phyloP scores from a whole-genome alignment of 495 filamentous ascomycete genomes.

The Aspergillus heteromorphus region DNA sequence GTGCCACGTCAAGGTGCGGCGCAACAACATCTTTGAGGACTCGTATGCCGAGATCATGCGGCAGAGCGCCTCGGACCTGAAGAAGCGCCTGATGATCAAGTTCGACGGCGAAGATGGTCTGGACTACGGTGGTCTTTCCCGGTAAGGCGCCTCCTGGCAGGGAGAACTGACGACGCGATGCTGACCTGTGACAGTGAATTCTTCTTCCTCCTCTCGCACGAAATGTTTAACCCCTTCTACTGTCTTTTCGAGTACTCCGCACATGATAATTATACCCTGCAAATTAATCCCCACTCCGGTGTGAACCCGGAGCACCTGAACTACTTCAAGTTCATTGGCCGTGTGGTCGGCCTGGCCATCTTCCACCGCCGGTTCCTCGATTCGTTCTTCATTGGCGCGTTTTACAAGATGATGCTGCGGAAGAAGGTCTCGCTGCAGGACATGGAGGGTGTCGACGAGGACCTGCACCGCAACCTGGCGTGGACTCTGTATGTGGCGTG shows the following conservation, averaged over 20 bases:
- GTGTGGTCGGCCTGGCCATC: conserved; percentile 94
- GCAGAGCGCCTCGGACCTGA: conserved; percentile 91
- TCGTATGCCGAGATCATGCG: conserved; percentile 98
- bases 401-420: conserved; percentile 99
- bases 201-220: conserved; percentile 99
- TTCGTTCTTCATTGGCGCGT: conserved; percentile 98
- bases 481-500: conserved; percentile 71
- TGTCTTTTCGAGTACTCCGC: conserved; percentile 99
- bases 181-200: conserved; percentile 68
- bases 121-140: conserved; percentile 95
- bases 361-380: conserved; percentile 98
- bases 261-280: conserved; percentile 99
- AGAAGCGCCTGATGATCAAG: conserved; percentile 99
- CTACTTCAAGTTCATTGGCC: conserved; percentile 99
- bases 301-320: conserved; percentile 99
- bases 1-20: conserved; percentile 95
- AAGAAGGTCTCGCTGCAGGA: conserved; percentile 89
- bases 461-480: conserved; percentile 89
- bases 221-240: conserved; percentile 99
- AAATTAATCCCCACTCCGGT: conserved; percentile 99
- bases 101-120: conserved; percentile 98
- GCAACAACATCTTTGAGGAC: conserved; percentile 97
- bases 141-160: conserved; percentile 37
- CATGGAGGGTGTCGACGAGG: conserved; percentile 98
- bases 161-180: neutral